Evolutionary conservation across 2,329 filamentous ascomycete genomes (phyloP), one percentile per base, ranked within the genome.

Genomic region (Volutella citrinella): DNA sequence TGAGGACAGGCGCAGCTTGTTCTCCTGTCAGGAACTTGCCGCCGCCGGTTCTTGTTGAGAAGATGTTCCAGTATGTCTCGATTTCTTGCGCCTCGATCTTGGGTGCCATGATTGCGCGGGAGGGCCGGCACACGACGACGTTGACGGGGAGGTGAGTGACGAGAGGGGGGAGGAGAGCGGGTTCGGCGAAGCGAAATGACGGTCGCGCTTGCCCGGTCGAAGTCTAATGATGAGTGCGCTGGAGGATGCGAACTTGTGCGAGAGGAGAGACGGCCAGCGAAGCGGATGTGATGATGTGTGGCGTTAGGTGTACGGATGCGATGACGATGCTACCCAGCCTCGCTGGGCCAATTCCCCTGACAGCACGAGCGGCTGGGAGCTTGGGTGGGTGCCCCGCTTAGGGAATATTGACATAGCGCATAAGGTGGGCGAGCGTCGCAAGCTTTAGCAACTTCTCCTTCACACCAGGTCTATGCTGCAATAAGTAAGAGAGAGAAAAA

Each of bases 11-110:
- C 30, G 76, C 76, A 16, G 76, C 76, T 52, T 77, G 72, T 54
- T 80, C 76, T 55, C 76, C 76, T 7, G 75, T 80, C 18, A 80
- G 61, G 49, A 65, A 78, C 58, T 79, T 70, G 43, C 71, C 72
- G 47, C 76, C 76, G 54, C 76, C 76, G 28, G 76, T 80, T 43
- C 76, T 64, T 20, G 74, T 65, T 34, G 72, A 63, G 57, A 80
- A 80, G 60, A 80, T 80, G 57, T 79, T 79, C 76, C 76, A 80
- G 60, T 80, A 80, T 32, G 76, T 80, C 51, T 80, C 76, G 50
- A 80, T 76, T 59, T 80, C 76, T 52, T 73, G 67, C 34, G 75
- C 63, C 58, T 80, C 76, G 57, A 80, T 80, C 57, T 75, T 74
- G 55, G 75, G 76, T 48, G 76, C 67, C 74, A 78, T 78, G 49